Evolutionary conservation across 2,329 filamentous ascomycete species (phyloP).

Genomic region (Amphichorda felina): DNA sequence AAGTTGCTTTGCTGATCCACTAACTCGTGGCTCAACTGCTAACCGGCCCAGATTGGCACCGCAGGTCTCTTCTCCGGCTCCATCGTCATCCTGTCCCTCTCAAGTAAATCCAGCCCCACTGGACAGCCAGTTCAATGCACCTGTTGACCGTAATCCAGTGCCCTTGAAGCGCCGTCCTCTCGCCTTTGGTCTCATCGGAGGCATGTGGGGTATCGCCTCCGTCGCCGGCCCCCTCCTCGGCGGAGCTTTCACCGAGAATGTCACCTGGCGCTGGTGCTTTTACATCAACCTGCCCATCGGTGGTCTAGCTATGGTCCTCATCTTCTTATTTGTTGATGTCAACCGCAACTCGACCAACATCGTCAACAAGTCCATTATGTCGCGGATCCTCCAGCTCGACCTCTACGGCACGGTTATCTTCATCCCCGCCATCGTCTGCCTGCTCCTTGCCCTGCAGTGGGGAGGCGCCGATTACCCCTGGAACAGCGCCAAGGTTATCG

Average conservation of each 20-base stretch:
- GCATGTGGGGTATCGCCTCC: conserved; percentile 13
- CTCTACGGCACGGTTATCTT: conserved; percentile 35
- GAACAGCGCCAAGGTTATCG: conserved; percentile 34
- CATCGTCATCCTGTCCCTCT: conserved; percentile 8
- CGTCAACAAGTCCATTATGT: conserved; percentile 14
- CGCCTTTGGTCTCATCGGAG: conserved; percentile 8
- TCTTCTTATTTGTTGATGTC: conserved; percentile 33
- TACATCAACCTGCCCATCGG: conserved; percentile 35
- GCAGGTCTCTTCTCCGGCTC: conserved; percentile 9
- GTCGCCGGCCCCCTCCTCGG: conserved; percentile 13
- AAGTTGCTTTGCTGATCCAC: conserved; percentile 10
- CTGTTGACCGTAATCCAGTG: conserved; percentile 6
- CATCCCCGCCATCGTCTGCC: conserved; percentile 37
- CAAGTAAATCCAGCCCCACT: conserved; percentile 4
- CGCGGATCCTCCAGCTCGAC: conserved; percentile 25
- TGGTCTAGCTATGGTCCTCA: conserved; percentile 32
- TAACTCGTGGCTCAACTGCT: background rate
- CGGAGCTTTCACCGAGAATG: conserved; percentile 13
- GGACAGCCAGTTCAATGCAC: background rate
- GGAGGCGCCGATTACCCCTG: conserved; percentile 40
- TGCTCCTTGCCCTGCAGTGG: conserved; percentile 45
- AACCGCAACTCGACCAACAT: conserved; percentile 21
- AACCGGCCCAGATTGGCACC: background rate
- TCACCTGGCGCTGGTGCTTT: conserved; percentile 21
- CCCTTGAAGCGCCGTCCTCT: conserved; percentile 9